Conservation (phyloP, 75 land plant species). For the Selaginella tamariscina region DNA sequence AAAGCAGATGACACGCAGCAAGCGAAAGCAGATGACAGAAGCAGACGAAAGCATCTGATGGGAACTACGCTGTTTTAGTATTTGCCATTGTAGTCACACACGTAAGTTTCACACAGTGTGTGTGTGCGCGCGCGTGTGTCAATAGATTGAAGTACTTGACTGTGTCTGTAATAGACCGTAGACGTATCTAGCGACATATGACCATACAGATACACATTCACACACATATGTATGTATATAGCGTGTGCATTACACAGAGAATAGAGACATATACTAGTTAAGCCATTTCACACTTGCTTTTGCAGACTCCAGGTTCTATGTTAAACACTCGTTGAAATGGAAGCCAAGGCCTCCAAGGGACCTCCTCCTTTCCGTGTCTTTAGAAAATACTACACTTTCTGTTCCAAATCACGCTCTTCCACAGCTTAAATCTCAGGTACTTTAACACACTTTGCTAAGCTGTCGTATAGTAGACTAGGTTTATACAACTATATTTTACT, state of each 20-base stretch:
- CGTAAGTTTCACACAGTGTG: too few relatives aligned
- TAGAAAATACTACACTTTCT: constrained; percentile 46
- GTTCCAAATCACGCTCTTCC: constrained; percentile 32
- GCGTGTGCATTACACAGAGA: neutral
- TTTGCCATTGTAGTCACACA: constrained; percentile 86
- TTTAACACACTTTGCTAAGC: too few relatives aligned
- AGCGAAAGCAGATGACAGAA: constrained; percentile 14
- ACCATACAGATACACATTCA: too few relatives aligned
- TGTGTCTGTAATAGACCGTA: too few relatives aligned
- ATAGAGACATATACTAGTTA: constrained; percentile 1
- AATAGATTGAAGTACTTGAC: too few relatives aligned
- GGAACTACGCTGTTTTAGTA: constrained; percentile 64
- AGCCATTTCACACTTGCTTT: neutral
- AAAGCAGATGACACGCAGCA: constrained; percentile 20
- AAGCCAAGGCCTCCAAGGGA: constrained; percentile 77
- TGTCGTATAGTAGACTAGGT: too few relatives aligned
- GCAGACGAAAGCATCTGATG: constrained; percentile 12
- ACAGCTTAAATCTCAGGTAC: constrained; percentile 89
- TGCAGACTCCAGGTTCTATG: constrained; percentile 75
- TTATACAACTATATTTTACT: too few relatives aligned
- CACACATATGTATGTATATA: too few relatives aligned
- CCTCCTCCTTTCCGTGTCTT: constrained; percentile 77
- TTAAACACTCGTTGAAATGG: constrained; percentile 82
- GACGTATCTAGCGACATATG: too few relatives aligned
- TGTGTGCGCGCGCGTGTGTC: too few relatives aligned